Evolutionary conservation across 176 grass and related monocot genomes (phyloP), one percentile per base, ranked within the genome.

Genomic region (Oryza officinalis): DNA sequence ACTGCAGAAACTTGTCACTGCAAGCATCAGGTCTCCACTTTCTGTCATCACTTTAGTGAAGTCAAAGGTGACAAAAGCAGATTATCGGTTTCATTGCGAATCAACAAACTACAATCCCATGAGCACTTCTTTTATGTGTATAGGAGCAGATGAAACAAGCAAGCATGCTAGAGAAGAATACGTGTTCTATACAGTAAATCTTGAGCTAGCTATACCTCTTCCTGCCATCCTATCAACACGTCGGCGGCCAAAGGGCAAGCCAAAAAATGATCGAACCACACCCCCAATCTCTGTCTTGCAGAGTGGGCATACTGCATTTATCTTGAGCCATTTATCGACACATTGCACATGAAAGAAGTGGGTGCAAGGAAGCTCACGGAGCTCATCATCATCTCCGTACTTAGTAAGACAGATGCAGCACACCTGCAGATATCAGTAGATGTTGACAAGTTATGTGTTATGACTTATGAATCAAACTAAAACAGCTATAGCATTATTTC

Each of bases 321-420:
- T 95, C 86, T 98, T 98, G 25, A 98, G 91, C 96, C 96, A 98
- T 88, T 98, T 98, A 78, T 98, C 93, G 0, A 98, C 93, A 15
- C 96, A 98, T 7, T 98, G 91, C 33, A 90, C 87, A 78, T 98
- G 96, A 72, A 98, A 98, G 77, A 93, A 92, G 73, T 98, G 96
- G 18, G 77, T 69, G 73, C 96, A 98, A 54, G 96, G 85, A 84
- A 98, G 96, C 73, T 94, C 93, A 1, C 93, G 92, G 13, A 98
- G 91, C 75, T 94, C 91, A 64, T 98, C 91, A 37, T 98, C 92
- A 46, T 98, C 93, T 13, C 72, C 78, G 23, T 93, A 94, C 86
- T 95, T 98, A 10, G 96, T 78, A 33, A 98, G 84, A 76, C 96
- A 98, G 70, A 98, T 98, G 87, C 96, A 98, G 80, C 96, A 98